Percentiles rank a stretch among this genome's conserved stretches.
phyloP scores from a whole-genome alignment of 2,329 filamentous ascomycete species.

The Aspergillus vadensis region DNA sequence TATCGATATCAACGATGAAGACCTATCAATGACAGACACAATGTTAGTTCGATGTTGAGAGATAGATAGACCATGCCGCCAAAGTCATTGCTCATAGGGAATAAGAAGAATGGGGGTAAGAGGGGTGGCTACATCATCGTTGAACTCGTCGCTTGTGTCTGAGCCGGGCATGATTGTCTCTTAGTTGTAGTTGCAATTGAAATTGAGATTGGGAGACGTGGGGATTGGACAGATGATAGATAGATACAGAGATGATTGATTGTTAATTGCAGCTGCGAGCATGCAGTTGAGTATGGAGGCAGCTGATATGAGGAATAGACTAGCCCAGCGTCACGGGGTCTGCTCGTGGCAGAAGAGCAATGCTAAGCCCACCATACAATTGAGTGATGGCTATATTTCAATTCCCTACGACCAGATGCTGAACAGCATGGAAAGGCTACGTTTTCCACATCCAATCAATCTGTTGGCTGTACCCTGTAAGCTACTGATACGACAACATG shows the following conservation, averaged over 20 bases:
- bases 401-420: neutral
- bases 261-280: neutral
- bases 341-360: neutral
- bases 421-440: neutral
- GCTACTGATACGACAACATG: neutral
- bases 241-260: neutral
- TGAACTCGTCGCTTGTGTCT: slow-evolving; percentile 54
- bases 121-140: slow-evolving; percentile 48
- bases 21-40: slow-evolving; percentile 39
- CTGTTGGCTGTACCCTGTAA: neutral
- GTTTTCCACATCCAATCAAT: neutral
- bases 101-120: neutral
- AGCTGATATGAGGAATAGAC: neutral
- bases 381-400: neutral
- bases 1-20: slow-evolving; percentile 67
- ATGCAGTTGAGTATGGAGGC: neutral
- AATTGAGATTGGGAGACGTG: neutral
- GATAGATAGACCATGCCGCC: neutral
- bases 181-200: too few relatives aligned
- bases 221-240: neutral
- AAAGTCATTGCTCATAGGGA: neutral
- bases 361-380: neutral
- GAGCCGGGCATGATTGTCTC: slow-evolving; percentile 54
- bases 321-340: slow-evolving; percentile 12
- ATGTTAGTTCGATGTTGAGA: neutral